Percentiles rank a stretch among this genome's conserved stretches.
Evolutionary conservation across 2,329 filamentous ascomycete species (phyloP).

Genomic region (Cladosporium velox): DNA sequence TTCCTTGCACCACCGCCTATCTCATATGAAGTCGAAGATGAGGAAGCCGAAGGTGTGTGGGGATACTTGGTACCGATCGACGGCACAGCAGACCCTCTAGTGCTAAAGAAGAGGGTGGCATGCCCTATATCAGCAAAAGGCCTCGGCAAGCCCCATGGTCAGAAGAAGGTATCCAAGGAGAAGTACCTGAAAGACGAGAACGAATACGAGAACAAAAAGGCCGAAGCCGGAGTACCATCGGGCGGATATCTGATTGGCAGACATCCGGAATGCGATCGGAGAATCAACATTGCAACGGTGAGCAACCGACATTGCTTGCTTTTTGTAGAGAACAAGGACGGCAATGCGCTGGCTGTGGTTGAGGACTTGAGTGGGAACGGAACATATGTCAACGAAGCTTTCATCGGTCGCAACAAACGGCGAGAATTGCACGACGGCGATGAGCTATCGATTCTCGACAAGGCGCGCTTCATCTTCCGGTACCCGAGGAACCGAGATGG

Average conservation of each 20-base stretch:
- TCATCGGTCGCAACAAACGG: slow-evolving; percentile 88
- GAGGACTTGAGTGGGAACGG: slow-evolving; percentile 96
- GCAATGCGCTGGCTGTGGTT: slow-evolving; percentile 68
- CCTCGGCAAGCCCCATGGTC: slow-evolving; percentile 29
- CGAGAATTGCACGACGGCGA: slow-evolving; percentile 87
- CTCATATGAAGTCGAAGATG: slow-evolving; percentile 81
- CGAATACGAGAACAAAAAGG: slow-evolving; percentile 57
- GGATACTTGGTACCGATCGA: slow-evolving; percentile 88
- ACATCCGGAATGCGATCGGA: slow-evolving; percentile 82
- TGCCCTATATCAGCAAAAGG: slow-evolving; percentile 61
- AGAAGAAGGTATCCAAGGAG: slow-evolving; percentile 44
- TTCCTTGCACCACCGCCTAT: slow-evolving; percentile 70
- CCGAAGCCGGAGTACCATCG: slow-evolving; percentile 59
- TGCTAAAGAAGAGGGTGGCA: slow-evolving; percentile 71
- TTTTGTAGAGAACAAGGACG: slow-evolving; percentile 62
- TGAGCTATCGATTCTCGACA: slow-evolving; percentile 82
- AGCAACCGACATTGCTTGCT: slow-evolving; percentile 82
- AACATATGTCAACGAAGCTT: slow-evolving; percentile 90
- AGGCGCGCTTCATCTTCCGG: slow-evolving; percentile 85
- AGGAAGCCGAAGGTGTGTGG: slow-evolving; percentile 86
- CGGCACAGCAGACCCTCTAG: slow-evolving; percentile 57
- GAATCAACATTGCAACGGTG: slow-evolving; percentile 73
- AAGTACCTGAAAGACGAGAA: slow-evolving; percentile 64
- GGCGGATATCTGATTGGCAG: slow-evolving; percentile 89
- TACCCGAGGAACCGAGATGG: slow-evolving; percentile 77